Evolutionary conservation across 805 yeast genomes (phyloP).

Genomic region (Cyberlindnera galapagoensis): DNA sequence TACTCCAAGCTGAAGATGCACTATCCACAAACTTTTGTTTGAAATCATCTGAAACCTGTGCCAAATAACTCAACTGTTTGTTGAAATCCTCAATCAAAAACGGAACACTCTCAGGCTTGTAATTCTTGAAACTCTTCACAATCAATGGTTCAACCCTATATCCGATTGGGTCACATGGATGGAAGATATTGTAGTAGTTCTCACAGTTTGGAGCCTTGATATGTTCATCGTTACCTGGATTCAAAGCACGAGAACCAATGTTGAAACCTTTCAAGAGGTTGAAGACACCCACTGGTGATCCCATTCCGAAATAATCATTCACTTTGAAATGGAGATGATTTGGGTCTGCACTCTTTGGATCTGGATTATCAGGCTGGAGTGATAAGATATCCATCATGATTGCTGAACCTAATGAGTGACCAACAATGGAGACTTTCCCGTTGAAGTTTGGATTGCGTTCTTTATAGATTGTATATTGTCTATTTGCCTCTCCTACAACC

Average conservation of each 20-base stretch:
- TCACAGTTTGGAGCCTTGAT: constrained; percentile 43
- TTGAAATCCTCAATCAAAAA: constrained; percentile 37
- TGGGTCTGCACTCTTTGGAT: constrained; percentile 25
- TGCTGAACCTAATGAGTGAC: constrained; percentile 90
- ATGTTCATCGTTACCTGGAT: constrained; percentile 8
- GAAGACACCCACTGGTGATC: constrained; percentile 88
- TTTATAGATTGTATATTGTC: constrained; percentile 49
- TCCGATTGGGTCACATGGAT: constrained; percentile 88
- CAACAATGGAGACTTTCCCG: constrained; percentile 80
- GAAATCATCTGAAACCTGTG: constrained; percentile 27
- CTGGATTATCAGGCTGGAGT: constrained; percentile 27
- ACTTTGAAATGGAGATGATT: constrained; percentile 60
- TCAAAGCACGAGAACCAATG: constrained; percentile 37
- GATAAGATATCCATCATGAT: constrained; percentile 71
- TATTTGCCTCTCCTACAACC: constrained; percentile 60
- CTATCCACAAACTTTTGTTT: constrained; percentile 9
- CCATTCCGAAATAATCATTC: constrained; percentile 70
- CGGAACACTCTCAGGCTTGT: constrained; percentile 53
- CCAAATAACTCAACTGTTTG: constrained; percentile 32
- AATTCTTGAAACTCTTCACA: constrained; percentile 36
- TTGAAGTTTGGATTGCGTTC: constrained; percentile 63
- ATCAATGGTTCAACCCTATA: constrained; percentile 86
- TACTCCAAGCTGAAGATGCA: constrained; percentile 9
- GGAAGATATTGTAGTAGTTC: constrained; percentile 76
- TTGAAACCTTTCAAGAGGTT: constrained; percentile 62